phyloP scores from a whole-genome alignment of 768 basidiomycete genomes.

The Lanmaoa rubissima region DNA sequence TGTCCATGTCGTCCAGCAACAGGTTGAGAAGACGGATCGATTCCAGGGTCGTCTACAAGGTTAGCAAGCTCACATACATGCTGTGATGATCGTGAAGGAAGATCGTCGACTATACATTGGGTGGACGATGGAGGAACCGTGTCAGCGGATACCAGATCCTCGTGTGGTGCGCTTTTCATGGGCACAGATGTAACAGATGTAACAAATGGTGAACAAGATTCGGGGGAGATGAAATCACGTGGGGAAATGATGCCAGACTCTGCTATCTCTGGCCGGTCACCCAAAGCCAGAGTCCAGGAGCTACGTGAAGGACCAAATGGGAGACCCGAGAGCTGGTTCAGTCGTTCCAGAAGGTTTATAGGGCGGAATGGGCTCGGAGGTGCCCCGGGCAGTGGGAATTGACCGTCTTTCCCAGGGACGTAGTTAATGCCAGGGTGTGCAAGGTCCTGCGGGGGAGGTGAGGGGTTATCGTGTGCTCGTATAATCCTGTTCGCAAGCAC shows the following conservation, averaged over 20 bases:
- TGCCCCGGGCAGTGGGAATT: slow-evolving; percentile 10
- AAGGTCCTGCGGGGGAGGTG: slow-evolving; percentile 50
- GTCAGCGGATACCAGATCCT: slow-evolving; percentile 1
- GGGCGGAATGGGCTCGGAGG: slow-evolving; percentile 34
- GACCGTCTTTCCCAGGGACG: slow-evolving; percentile 16
- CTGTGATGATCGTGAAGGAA: slow-evolving; percentile 23
- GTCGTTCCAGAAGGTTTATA: slow-evolving; percentile 30
- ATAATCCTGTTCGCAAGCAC: slow-evolving; percentile 63
- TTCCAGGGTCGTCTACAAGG: slow-evolving; percentile 2
- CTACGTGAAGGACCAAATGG: background rate
- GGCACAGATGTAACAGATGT: slow-evolving; percentile 1
- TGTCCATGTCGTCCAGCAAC: slow-evolving; percentile 3
- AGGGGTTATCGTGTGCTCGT: slow-evolving; percentile 73
- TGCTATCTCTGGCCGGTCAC: background rate
- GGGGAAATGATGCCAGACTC: slow-evolving; percentile 14
- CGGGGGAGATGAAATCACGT: slow-evolving; percentile 41
- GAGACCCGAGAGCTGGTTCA: slow-evolving; percentile 19
- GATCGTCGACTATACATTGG: slow-evolving; percentile 19
- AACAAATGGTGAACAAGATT: slow-evolving; percentile 37
- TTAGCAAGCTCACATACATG: slow-evolving; percentile 9
- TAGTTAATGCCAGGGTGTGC: slow-evolving; percentile 17
- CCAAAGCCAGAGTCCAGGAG: background rate
- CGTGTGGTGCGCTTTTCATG: background rate
- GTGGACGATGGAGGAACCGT: slow-evolving; percentile 8
- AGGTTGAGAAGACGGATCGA: slow-evolving; percentile 1